Conservation (phyloP, 2,329 filamentous ascomycete species). For the Metarhizium anisopliae region DNA sequence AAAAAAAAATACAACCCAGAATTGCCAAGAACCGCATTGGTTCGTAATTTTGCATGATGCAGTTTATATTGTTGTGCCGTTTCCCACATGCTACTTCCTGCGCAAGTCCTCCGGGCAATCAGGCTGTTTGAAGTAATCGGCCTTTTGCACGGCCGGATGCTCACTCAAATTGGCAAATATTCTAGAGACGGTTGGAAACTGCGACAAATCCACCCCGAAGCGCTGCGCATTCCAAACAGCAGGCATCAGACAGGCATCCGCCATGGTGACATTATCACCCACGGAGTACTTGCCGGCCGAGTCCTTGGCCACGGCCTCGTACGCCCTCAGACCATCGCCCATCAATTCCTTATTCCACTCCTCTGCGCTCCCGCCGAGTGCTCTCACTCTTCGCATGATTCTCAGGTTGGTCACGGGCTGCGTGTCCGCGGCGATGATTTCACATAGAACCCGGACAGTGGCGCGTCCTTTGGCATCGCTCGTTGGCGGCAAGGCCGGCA, state of each 20-base stretch:
- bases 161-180: conserved; percentile 37
- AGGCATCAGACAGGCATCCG: conserved; percentile 49
- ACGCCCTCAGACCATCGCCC: conserved; percentile 43
- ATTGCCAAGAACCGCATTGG: no score
- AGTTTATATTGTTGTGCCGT: no score
- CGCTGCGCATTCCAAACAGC: conserved; percentile 49
- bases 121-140: conserved; percentile 43
- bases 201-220: conserved; percentile 41
- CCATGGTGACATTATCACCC: conserved; percentile 45
- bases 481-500: conserved; percentile 39
- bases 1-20: no score
- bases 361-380: conserved; percentile 31
- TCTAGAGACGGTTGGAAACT: conserved; percentile 36
- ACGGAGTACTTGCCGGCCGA: conserved; percentile 43
- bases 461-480: conserved; percentile 34
- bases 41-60: no score
- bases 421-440: conserved; percentile 46
- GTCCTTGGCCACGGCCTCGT: conserved; percentile 34
- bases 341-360: conserved; percentile 45
- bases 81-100: not conserved
- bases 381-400: conserved; percentile 39
- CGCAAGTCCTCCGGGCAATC: conserved; percentile 32
- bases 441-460: conserved; percentile 40
- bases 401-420: conserved; percentile 53
- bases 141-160: conserved; percentile 41